These are phyloP conservation scores for Candida berthetii DNA, from an alignment of 805 yeast species.

Conservation along the genomic window DNA sequence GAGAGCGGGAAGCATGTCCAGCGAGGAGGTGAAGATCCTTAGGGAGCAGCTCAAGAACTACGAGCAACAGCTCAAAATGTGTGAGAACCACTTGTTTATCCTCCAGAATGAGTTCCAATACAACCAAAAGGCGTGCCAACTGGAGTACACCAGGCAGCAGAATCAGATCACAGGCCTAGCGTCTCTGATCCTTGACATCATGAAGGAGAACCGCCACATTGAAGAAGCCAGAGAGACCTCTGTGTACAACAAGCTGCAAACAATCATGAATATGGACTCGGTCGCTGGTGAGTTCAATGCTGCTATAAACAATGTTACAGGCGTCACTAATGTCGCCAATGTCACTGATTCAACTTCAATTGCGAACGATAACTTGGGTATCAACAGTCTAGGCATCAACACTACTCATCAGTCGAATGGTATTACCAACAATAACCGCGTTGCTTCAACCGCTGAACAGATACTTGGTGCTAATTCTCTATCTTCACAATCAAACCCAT, in stretches of 20 bases:
- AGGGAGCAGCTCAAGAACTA: conserved; percentile 18
- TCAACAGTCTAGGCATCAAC: not conserved
- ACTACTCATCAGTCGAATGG: not conserved
- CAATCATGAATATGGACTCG: conserved; percentile 13
- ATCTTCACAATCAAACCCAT: not conserved
- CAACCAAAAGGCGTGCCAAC: conserved; percentile 16
- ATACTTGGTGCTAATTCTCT: not conserved
- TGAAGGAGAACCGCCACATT: conserved; percentile 17
- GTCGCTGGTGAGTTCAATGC: conserved; percentile 11
- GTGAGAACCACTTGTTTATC: conserved; percentile 17
- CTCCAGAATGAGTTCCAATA: conserved; percentile 18
- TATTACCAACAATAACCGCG: not conserved
- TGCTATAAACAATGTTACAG: conserved; percentile 3
- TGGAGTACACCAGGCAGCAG: conserved; percentile 18
- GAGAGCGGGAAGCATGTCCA: conserved; percentile 4
- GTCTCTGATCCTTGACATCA: conserved; percentile 14
- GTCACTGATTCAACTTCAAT: not conserved
- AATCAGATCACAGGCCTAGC: conserved; percentile 17
- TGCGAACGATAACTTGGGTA: not conserved
- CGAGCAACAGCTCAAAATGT: conserved; percentile 16
- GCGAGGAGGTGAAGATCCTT: conserved; percentile 16
- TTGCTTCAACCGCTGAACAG: not conserved
- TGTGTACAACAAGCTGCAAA: conserved; percentile 16
- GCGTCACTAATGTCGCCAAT: conserved; percentile 1
- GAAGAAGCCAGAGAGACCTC: conserved; percentile 17